Percentiles rank a stretch among this genome's conserved stretches.
Evolutionary conservation across 192 early-diverging fungal genomes (phyloP).

Genomic region (Geranomyces michiganensis): DNA sequence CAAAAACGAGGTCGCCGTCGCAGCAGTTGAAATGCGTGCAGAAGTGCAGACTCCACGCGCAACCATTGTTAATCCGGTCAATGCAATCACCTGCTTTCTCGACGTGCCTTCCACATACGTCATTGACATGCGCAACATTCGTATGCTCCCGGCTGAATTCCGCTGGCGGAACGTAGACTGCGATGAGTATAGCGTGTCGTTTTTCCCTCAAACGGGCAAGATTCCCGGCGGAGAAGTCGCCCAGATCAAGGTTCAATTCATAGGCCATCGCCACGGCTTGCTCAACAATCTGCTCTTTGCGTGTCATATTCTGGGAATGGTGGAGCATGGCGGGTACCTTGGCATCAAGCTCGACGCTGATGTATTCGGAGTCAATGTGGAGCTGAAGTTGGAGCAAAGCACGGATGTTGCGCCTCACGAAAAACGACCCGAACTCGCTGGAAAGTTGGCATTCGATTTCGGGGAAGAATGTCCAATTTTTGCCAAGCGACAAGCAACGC

Average conservation of each 20-base stretch:
- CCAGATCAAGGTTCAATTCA: slow-evolving; percentile 30
- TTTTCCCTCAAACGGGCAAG: slow-evolving; percentile 24
- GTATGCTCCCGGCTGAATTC: slow-evolving; percentile 39
- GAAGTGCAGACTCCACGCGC: slow-evolving; percentile 43
- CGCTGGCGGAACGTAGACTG: slow-evolving; percentile 26
- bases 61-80: slow-evolving; percentile 30
- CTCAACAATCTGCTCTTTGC: slow-evolving; percentile 27
- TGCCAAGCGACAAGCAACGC: slow-evolving; percentile 34
- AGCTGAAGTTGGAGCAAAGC: slow-evolving; percentile 9
- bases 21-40: slow-evolving; percentile 35
- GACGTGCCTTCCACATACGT: slow-evolving; percentile 41
- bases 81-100: slow-evolving; percentile 33
- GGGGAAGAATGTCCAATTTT: slow-evolving; percentile 53
- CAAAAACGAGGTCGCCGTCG: slow-evolving; percentile 14
- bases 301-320: slow-evolving; percentile 50
- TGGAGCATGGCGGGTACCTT: slow-evolving; percentile 43
- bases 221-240: slow-evolving; percentile 28
- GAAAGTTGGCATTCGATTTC: slow-evolving; percentile 41
- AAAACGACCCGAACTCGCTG: background rate
- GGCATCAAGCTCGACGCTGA: slow-evolving; percentile 30
- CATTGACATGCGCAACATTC: slow-evolving; percentile 38
- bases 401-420: background rate
- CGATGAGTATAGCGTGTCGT: slow-evolving; percentile 18
- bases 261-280: slow-evolving; percentile 24
- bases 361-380: slow-evolving; percentile 38